Evolutionary conservation across 2,329 filamentous ascomycete species (phyloP).

Genomic region (Fusarium sublunatum): DNA sequence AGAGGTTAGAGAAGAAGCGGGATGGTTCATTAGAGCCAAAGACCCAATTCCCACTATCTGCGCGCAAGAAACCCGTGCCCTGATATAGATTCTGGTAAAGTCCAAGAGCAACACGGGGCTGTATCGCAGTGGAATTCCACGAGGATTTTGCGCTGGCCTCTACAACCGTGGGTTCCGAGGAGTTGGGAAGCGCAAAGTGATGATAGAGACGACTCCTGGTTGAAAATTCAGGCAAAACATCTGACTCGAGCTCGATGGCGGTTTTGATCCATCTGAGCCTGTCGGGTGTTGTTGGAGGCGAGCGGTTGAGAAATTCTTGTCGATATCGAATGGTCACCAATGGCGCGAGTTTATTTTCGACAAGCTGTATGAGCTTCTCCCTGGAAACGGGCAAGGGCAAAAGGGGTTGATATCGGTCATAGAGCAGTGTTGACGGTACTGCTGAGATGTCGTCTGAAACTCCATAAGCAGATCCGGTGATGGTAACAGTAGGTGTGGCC

Average conservation of each 20-base stretch:
- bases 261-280: slow-evolving; percentile 43
- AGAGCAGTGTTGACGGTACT: slow-evolving; percentile 49
- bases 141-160: slow-evolving; percentile 51
- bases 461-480: slow-evolving; percentile 56
- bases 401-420: slow-evolving; percentile 55
- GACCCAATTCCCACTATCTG: slow-evolving; percentile 58
- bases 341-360: slow-evolving; percentile 54
- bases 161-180: slow-evolving; percentile 49
- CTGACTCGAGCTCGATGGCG: slow-evolving; percentile 42
- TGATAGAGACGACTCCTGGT: slow-evolving; percentile 54
- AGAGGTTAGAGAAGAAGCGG: slow-evolving; percentile 50
- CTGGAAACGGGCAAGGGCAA: slow-evolving; percentile 52
- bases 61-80: slow-evolving; percentile 54
- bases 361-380: slow-evolving; percentile 52
- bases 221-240: slow-evolving; percentile 54
- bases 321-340: slow-evolving; percentile 53
- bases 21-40: slow-evolving; percentile 45
- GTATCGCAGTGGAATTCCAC: slow-evolving; percentile 28
- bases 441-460: slow-evolving; percentile 46
- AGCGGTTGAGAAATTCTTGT: slow-evolving; percentile 53
- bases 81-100: slow-evolving; percentile 49
- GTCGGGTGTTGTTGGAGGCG: slow-evolving; percentile 20
- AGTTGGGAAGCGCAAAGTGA: slow-evolving; percentile 45
- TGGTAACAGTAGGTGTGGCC: slow-evolving; percentile 51
- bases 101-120: slow-evolving; percentile 49